Evolutionary conservation across 2,329 filamentous ascomycete species (phyloP).

Genomic region (Verticillium zaregamsianum): DNA sequence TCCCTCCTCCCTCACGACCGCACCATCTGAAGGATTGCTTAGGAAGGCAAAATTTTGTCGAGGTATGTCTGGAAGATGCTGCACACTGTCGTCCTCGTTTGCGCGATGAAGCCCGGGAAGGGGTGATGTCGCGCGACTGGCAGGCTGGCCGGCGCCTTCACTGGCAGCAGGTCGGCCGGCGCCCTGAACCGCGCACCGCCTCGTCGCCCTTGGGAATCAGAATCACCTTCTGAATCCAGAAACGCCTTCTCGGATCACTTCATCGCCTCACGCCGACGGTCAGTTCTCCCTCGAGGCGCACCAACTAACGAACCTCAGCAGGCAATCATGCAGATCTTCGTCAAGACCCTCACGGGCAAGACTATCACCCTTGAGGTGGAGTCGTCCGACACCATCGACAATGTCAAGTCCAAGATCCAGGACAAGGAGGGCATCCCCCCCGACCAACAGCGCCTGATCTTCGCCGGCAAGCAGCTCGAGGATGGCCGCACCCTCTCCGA

Average conservation of each 20-base stretch:
- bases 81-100: constrained; percentile 10
- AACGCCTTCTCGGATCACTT: not conserved
- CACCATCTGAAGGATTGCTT: constrained; percentile 56
- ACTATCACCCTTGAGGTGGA: constrained; percentile 99
- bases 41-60: constrained; percentile 61
- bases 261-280: not conserved
- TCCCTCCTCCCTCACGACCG: constrained; percentile 15
- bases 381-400: constrained; percentile 99
- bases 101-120: not conserved
- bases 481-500: constrained; percentile 98
- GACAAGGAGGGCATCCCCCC: constrained; percentile 99
- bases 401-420: constrained; percentile 98
- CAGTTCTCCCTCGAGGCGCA: not conserved
- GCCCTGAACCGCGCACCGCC: not conserved
- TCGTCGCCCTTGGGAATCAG: not conserved
- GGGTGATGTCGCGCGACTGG: not conserved
- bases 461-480: constrained; percentile 99
- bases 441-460: constrained; percentile 99
- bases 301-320: constrained; percentile 38
- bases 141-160: not conserved
- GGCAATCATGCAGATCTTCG: constrained; percentile 75
- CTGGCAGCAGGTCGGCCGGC: not conserved
- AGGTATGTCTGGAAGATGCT: constrained; percentile 57
- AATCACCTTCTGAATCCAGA: too few species aligned
- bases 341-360: constrained; percentile 94